Conservation (phyloP, 1,284 basidiomycete species). For the Hypsizygus ulmarius region DNA sequence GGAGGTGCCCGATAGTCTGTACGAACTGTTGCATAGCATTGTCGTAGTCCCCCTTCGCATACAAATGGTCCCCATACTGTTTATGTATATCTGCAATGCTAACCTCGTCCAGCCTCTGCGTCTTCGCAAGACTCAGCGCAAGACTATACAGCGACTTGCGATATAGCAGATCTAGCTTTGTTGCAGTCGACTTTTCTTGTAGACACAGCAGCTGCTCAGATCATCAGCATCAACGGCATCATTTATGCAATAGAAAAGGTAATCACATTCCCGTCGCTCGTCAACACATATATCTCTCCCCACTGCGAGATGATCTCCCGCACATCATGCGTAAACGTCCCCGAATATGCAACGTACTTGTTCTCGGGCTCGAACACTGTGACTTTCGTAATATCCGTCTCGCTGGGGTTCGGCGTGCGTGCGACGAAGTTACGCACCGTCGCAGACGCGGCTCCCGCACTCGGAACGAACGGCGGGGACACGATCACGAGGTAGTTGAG, state of each 20-base stretch:
- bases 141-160: constrained; percentile 72
- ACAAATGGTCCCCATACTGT: constrained; percentile 91
- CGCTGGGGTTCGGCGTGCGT: constrained; percentile 40
- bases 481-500: constrained; percentile 86
- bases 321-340: constrained; percentile 77
- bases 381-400: constrained; percentile 78
- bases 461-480: constrained; percentile 78
- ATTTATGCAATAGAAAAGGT: background rate
- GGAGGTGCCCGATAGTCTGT: constrained; percentile 85
- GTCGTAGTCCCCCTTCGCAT: constrained; percentile 90
- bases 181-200: constrained; percentile 75
- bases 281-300: constrained; percentile 75
- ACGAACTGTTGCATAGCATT: constrained; percentile 91
- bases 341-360: constrained; percentile 85
- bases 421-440: constrained; percentile 76
- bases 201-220: constrained; percentile 62
- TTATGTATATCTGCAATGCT: constrained; percentile 84
- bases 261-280: constrained; percentile 72
- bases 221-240: constrained; percentile 2
- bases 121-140: constrained; percentile 77
- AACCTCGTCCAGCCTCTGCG: constrained; percentile 67
- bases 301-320: constrained; percentile 78
- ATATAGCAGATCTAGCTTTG: constrained; percentile 82
- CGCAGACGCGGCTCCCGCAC: constrained; percentile 62
- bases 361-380: constrained; percentile 93